Base-by-base conservation (phyloP, 1,284 basidiomycete species). In the Ceratobasidium sp. region DNA sequence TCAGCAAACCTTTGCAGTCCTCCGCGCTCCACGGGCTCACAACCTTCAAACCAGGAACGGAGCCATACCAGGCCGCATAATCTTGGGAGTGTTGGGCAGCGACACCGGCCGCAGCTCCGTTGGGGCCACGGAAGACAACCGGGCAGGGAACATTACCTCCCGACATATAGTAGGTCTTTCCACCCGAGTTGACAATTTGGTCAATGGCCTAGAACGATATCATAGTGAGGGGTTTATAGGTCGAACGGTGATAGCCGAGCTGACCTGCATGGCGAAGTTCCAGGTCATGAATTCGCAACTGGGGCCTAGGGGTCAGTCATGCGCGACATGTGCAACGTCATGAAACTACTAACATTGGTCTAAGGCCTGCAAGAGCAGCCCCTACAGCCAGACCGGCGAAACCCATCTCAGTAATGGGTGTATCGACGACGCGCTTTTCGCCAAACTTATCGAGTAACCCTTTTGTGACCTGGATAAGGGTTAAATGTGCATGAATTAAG, bases 81-180 rank as follows among this genome's bases (percentile, higher is more conserved):
- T 95, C 93, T 78, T 95, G 93, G 33, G 93, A 95, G 78, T 96
- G 93, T 77, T 93, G 91, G 44, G 97, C 97, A 58, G 76, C 97
- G 68, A 99, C 97, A 85, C 97, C 97, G 69, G 95, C 82, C 64
- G 97, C 97, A 69, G 97, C 97, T 79, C 97, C 97, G 80, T 99
- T 99, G 71, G 97, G 97, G 70, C 97, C 97, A 82, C 97, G 94
- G 90, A 99, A 99, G 69, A 98, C 95, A 73, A 99, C 91, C 30
- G 97, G 95, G 83, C 96, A 98, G 13, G 93, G 91, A 23, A 97
- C 93, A 77, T 95, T 97, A 74, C 97, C 97, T 72, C 95, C 97
- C 52, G 95, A 98, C 97, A 99, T 99, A 87, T 99, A 99, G 82
- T 98, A 95, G 11, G 97, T 99, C 85, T 99, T 99, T 74, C 93